These are phyloP conservation scores for Zygnema cylindricum DNA, from an alignment of 139 green algal genomes.

Conservation along the genomic window DNA sequence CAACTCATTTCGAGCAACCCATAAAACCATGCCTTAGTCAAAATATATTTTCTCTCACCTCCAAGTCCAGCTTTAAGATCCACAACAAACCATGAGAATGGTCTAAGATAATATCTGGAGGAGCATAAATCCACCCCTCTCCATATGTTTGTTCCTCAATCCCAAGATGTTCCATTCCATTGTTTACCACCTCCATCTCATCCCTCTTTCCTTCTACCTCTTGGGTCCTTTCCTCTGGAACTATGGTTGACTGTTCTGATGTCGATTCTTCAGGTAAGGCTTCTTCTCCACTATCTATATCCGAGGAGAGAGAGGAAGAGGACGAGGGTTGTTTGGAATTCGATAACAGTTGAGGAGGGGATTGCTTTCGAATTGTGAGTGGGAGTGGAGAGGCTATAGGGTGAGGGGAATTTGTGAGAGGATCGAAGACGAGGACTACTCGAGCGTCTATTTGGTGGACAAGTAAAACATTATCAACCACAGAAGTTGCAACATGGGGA, in stretches of 20 bases:
- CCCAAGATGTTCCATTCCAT: neutral
- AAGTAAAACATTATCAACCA: slow-evolving; percentile 59
- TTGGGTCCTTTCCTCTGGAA: neutral
- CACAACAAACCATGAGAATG: slow-evolving; percentile 44
- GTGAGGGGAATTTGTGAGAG: slow-evolving; percentile 21
- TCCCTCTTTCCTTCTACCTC: neutral
- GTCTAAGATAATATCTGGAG: slow-evolving; percentile 54
- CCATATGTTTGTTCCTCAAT: slow-evolving; percentile 30
- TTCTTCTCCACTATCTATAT: neutral
- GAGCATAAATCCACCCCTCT: slow-evolving; percentile 52
- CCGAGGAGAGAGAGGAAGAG: neutral
- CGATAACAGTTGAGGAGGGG: neutral
- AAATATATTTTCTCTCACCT: no score
- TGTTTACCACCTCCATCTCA: neutral
- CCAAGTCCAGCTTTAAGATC: slow-evolving; percentile 46
- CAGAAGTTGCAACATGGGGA: slow-evolving; percentile 13
- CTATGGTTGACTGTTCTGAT: neutral
- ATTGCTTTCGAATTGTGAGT: slow-evolving; percentile 13
- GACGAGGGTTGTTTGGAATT: neutral
- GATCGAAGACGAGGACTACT: slow-evolving; percentile 60
- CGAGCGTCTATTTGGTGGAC: slow-evolving; percentile 48
- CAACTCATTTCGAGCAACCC: no score
- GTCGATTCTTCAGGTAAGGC: neutral
- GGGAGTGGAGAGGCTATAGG: slow-evolving; percentile 42
- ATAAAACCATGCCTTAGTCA: no score